These are phyloP conservation scores for Cladosporium sp. DNA, from an alignment of 2,329 filamentous ascomycete genomes.

Conservation along the genomic window DNA sequence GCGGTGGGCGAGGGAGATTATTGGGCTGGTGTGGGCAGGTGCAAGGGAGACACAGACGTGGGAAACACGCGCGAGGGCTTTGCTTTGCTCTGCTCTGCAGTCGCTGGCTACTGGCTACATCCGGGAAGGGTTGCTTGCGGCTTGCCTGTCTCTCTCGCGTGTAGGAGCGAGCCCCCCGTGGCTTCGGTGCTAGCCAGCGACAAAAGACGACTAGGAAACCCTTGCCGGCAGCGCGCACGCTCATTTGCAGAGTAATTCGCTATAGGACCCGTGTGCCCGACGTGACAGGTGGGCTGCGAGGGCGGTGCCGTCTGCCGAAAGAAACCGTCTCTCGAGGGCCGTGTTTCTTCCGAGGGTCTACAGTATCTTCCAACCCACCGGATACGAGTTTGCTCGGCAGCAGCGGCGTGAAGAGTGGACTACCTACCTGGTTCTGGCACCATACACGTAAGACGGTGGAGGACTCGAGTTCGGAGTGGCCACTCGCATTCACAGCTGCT, in stretches of 20 bases:
- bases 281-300: background rate
- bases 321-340: background rate
- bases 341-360: constrained; percentile 3
- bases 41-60: background rate
- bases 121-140: background rate
- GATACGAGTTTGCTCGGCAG: background rate
- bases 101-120: too few relatives aligned
- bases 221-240: background rate
- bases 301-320: background rate
- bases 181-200: background rate
- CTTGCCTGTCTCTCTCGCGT: background rate
- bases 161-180: background rate
- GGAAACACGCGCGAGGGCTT: background rate
- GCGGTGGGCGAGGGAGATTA: background rate
- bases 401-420: background rate
- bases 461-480: background rate
- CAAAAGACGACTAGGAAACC: background rate
- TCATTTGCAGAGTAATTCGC: background rate
- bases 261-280: background rate
- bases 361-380: background rate
- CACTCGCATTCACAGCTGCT: background rate
- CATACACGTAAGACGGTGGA: background rate
- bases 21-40: constrained; percentile 8
- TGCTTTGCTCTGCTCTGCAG: background rate
- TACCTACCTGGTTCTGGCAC: background rate